Evolutionary conservation across 176 grass and related monocot genomes (phyloP).

Genomic region (Eragrostis nindensis): DNA sequence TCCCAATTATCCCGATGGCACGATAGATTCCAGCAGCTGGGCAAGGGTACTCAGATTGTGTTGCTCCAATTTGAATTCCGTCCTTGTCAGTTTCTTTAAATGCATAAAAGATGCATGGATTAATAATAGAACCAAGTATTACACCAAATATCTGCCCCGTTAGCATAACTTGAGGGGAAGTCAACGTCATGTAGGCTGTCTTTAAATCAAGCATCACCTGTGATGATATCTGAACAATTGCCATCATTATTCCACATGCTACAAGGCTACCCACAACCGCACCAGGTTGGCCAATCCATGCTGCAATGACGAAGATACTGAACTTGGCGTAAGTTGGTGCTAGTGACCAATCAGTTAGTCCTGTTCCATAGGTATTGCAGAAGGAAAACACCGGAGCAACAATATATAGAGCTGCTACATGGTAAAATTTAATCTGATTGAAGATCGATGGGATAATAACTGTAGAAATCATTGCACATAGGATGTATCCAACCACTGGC

Average conservation of each 20-base stretch:
- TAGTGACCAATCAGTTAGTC: constrained; percentile 59
- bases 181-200: constrained; percentile 56
- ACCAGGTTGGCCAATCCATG: constrained; percentile 40
- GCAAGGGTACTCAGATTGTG: constrained; percentile 20
- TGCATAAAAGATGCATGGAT: constrained; percentile 34
- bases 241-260: constrained; percentile 37
- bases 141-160: constrained; percentile 45
- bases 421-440: constrained; percentile 50
- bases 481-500: constrained; percentile 32
- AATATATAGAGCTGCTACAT: constrained; percentile 32
- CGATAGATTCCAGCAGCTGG: constrained; percentile 27
- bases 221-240: constrained; percentile 41
- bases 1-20: constrained; percentile 35
- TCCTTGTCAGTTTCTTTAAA: neutral
- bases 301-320: constrained; percentile 45
- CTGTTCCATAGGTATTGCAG: constrained; percentile 54
- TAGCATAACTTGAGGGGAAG: constrained; percentile 48
- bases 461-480: neutral
- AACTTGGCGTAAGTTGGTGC: constrained; percentile 40
- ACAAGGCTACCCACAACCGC: constrained; percentile 47
- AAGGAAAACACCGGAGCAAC: constrained; percentile 36
- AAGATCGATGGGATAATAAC: constrained; percentile 37
- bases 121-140: constrained; percentile 26
- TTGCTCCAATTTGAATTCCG: neutral
- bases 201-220: constrained; percentile 58